phyloP scores from a whole-genome alignment of 495 filamentous ascomycete genomes.

The Alectoria sarmentosa region DNA sequence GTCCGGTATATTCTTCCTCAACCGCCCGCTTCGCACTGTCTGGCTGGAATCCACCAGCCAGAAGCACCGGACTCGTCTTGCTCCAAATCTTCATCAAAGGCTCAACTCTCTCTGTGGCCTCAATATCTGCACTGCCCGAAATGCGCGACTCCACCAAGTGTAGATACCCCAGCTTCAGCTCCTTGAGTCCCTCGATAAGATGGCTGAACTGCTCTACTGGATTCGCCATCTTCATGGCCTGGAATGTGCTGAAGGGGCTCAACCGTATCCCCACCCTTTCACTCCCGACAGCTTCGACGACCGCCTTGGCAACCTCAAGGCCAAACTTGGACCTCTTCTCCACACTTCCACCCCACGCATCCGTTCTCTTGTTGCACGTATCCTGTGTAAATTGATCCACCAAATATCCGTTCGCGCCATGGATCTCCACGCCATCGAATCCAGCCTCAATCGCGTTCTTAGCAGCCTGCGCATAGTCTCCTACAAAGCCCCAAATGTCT shows the following conservation, averaged over 20 bases:
- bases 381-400: slow-evolving; percentile 69
- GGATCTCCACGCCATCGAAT: slow-evolving; percentile 73
- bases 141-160: slow-evolving; percentile 56
- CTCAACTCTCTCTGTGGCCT: slow-evolving; percentile 42
- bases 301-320: slow-evolving; percentile 56
- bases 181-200: slow-evolving; percentile 45
- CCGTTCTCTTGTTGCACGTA: slow-evolving; percentile 53
- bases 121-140: slow-evolving; percentile 39
- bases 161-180: slow-evolving; percentile 55
- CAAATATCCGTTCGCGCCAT: slow-evolving; percentile 68
- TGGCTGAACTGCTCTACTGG: slow-evolving; percentile 56
- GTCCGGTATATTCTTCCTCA: slow-evolving; percentile 46
- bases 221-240: slow-evolving; percentile 62
- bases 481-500: slow-evolving; percentile 52
- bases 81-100: slow-evolving; percentile 46
- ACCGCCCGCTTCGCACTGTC: slow-evolving; percentile 43
- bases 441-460: slow-evolving; percentile 59
- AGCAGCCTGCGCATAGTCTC: slow-evolving; percentile 53
- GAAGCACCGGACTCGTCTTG: slow-evolving; percentile 45
- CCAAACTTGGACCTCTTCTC: slow-evolving; percentile 62
- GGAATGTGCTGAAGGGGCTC: slow-evolving; percentile 57
- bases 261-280: slow-evolving; percentile 57
- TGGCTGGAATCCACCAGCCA: slow-evolving; percentile 53
- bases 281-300: slow-evolving; percentile 56
- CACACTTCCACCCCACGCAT: slow-evolving; percentile 62